Evolutionary conservation across 2,329 filamentous ascomycete genomes (phyloP), one percentile per base, ranked within the genome.

Genomic region (Fusarium sp.): DNA sequence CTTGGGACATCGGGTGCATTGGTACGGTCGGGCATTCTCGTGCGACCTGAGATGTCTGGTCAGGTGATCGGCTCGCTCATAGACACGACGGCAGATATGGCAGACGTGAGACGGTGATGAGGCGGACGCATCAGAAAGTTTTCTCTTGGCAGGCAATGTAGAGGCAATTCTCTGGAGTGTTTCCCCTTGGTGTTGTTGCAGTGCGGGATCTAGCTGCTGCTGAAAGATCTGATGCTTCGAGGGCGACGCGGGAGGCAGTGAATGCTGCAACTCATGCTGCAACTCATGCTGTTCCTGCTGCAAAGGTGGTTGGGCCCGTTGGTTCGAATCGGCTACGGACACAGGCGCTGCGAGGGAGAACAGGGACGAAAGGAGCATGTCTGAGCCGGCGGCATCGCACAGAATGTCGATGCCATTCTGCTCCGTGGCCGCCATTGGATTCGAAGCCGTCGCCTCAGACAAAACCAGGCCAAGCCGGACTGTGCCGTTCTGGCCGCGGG

Each of bases 391-490:
- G 57, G 75, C 75, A 72, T 77, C 75, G 59, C 75, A 77, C 51
- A 77, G 68, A 51, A 77, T 77, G 61, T 77, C 75, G 51, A 77
- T 77, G 44, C 75, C 75, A 72, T 77, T 77, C 61, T 77, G 75
- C 61, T 75, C 75, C 24, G 75, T 59, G 55, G 73, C 62, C 31
- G 75, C 65, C 75, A 77, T 77, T 58, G 51, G 35, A 28, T 69
- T 45, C 63, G 39, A 30, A 28, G 51, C 61, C 31, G 33, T 65
- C 36, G 53, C 64, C 69, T 65, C 66, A 47, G 58, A 65, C 60
- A 45, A 57, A 55, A 48, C 41, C 58, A 48, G 62, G 56, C 56
- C 35, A 60, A 54, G 35, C 56, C 62, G 67, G 55, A 31, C 67
- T 60, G 72, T 63, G 51, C 57, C 67, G 59, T 66, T 50, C 47